Evolutionary conservation across 2,329 filamentous ascomycete species (phyloP), one percentile per base, ranked within the genome.

Genomic region (Botryotinia convoluta): DNA sequence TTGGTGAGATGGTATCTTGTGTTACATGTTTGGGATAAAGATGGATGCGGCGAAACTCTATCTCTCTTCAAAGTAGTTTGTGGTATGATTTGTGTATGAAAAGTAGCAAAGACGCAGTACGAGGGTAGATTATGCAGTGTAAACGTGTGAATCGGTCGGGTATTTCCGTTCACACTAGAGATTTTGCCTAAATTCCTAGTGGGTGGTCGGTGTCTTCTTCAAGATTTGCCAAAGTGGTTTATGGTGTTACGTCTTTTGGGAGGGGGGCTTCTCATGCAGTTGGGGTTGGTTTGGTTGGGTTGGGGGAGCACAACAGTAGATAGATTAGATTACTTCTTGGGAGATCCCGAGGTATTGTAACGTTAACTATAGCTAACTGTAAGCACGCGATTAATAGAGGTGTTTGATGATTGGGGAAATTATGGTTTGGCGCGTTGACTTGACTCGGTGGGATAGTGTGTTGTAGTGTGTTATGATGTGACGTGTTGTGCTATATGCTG

Each of bases 91-190:
- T 51, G 48, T 29, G 51, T 54, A 29, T 54, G 51, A 57, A 32
- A 18, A 57, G n/a, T 57, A 29, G 6, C 51, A 32, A 32, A 32
- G n/a, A 18, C 12, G n/a, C n/a, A 57, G 51, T 57, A 57, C n/a
- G 51, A 57, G 51, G 51, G 51, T 57, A 57, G 51, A 57, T 57
- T 57, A 57, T 57, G 51, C 51, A 57, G n/a, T 57, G 51, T 57
- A 57, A 57, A 57, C 14, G n/a, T 57, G 51, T 57, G 51, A 29
- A 29, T 9, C 51, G 51, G 51, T 18, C 51, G 51, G 51, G 51
- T 57, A 32, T 57, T 29, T 57, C 51, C 51, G 51, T 57, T 57
- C 51, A 18, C n/a, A 32, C 51, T 57, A 57, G 51, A 57, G n/a
- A 57, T 57, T 57, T 57, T 57, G 51, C 51, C 51, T 57, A 14